Evolutionary conservation across 805 yeast genomes (phyloP).

Genomic region (Ascoidea asiatica): DNA sequence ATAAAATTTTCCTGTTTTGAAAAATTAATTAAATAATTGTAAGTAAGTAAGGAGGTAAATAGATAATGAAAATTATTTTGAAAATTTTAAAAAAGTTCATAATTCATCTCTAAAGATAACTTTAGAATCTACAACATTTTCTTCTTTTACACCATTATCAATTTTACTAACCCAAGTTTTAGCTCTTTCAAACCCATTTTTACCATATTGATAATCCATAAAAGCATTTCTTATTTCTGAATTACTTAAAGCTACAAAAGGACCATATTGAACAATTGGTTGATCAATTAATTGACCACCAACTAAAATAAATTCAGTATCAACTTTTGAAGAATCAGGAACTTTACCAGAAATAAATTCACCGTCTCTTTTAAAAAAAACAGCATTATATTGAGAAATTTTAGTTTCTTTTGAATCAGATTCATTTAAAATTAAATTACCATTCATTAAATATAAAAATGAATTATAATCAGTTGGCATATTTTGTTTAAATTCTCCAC

Average conservation of each 20-base stretch:
- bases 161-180: conserved; percentile 12
- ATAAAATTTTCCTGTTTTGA: too few species aligned
- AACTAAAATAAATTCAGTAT: conserved; percentile 53
- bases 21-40: too few species aligned
- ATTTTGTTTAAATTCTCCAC: conserved; percentile 47
- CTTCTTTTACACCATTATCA: conserved; percentile 6
- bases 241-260: conserved; percentile 67
- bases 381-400: conserved; percentile 33
- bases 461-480: conserved; percentile 51
- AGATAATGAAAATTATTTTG: too few species aligned
- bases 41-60: too few species aligned
- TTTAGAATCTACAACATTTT: not conserved
- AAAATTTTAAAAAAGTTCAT: too few species aligned
- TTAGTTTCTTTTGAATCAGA: too few species aligned
- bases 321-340: conserved; percentile 26
- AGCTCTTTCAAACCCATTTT: conserved; percentile 60
- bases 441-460: conserved; percentile 56
- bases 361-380: conserved; percentile 62
- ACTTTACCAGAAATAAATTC: conserved; percentile 39
- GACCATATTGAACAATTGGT: conserved; percentile 76
- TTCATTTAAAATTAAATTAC: conserved; percentile 37
- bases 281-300: conserved; percentile 70
- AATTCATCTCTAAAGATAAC: conserved; percentile 17
- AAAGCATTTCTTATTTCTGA: conserved; percentile 60
- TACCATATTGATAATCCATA: conserved; percentile 52